These are phyloP conservation scores for Erodium trifolium DNA, from an alignment of 441 rosid genomes.

Conservation along the genomic window DNA sequence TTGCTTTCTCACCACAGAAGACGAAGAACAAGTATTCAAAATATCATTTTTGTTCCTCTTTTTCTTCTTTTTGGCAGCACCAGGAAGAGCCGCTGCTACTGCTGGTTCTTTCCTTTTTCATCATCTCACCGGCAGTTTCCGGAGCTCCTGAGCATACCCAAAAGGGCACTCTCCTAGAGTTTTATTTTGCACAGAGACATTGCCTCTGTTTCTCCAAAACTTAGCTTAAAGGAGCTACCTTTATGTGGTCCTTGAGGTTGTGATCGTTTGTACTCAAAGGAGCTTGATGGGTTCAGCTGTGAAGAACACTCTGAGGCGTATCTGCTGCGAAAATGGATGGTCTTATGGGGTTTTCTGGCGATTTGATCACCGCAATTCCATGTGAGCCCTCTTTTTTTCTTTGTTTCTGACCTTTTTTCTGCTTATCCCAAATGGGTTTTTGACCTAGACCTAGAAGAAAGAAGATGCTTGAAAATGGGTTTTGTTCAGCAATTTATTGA, in stretches of 20 bases:
- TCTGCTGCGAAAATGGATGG: slow-evolving; percentile 78
- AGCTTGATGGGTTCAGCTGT: slow-evolving; percentile 36
- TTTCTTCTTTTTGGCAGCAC: too few species aligned
- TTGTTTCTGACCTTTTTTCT: background rate
- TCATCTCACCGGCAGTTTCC: background rate
- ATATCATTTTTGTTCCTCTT: background rate
- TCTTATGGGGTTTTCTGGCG: slow-evolving; percentile 74
- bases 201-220: background rate
- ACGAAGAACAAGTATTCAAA: background rate
- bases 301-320: slow-evolving; percentile 48
- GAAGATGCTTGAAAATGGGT: background rate
- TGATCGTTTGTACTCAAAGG: slow-evolving; percentile 17
- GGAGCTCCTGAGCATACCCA: background rate
- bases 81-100: background rate
- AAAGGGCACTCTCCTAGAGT: background rate
- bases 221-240: slow-evolving; percentile 4
- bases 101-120: background rate
- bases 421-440: slow-evolving; percentile 7
- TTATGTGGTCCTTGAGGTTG: slow-evolving; percentile 12
- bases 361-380: slow-evolving; percentile 55
- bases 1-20: slow-evolving; percentile 14
- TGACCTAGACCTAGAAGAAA: background rate
- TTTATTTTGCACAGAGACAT: background rate
- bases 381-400: slow-evolving; percentile 32
- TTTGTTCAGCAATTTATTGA: background rate